A percentile compares a stretch with the other conserved stretches of the same genome.
phyloP scores from a whole-genome alignment of 441 rosid species.

The Metrosideros polymorpha region DNA sequence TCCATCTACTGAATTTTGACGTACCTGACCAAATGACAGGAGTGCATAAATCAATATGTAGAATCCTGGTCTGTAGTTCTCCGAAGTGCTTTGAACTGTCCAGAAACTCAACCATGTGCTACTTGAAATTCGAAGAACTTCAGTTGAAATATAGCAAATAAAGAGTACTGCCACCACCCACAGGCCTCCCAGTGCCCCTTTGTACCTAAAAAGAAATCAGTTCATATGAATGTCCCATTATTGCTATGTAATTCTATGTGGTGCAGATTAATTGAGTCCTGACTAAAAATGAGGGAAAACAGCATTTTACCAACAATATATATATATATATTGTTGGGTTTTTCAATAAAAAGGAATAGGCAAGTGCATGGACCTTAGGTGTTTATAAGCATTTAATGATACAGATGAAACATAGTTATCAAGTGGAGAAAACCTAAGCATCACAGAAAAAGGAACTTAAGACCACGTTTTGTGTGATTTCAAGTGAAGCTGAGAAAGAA shows the following conservation, averaged over 20 bases:
- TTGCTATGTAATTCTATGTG: neutral
- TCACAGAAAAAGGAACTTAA: neutral
- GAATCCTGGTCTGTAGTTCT: constrained; percentile 53
- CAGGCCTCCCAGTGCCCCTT: constrained; percentile 91
- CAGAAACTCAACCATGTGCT: constrained; percentile 98
- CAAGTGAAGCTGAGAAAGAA: neutral
- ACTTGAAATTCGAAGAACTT: constrained; percentile 79
- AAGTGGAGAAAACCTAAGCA: neutral
- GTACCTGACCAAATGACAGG: constrained; percentile 89
- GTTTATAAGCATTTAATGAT: neutral
- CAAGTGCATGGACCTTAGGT: neutral
- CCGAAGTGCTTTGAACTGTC: constrained; percentile 71
- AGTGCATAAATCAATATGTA: constrained; percentile 68
- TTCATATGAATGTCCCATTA: neutral
- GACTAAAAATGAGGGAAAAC: neutral
- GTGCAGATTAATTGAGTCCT: neutral
- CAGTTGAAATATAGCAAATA: constrained; percentile 63
- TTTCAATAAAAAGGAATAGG: neutral
- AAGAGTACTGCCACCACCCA: constrained; percentile 92
- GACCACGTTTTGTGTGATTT: neutral
- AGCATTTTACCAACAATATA: neutral
- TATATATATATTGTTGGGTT: too few species aligned
- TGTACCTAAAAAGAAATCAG: constrained; percentile 49
- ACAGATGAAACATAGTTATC: neutral
- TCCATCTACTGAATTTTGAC: constrained; percentile 3